These are phyloP conservation scores for Vitis labrusca DNA, from an alignment of 164 flowering plant species.

Conservation along the genomic window DNA sequence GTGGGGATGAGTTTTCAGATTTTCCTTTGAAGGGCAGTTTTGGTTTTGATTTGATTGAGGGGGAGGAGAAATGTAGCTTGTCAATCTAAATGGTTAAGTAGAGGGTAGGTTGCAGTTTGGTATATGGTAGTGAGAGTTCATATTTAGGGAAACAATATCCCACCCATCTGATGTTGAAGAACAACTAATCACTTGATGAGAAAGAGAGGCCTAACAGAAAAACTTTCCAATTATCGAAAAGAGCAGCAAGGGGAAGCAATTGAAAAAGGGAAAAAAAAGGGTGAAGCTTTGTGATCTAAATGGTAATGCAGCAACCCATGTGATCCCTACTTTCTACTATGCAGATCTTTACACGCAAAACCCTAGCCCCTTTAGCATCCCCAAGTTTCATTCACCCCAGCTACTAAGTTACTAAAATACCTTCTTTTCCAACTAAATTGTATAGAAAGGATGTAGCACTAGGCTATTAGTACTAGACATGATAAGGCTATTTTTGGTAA, in stretches of 20 bases:
- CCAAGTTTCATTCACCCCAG: slow-evolving; percentile 27
- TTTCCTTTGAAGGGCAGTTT: slow-evolving; percentile 5
- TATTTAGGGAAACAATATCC: neutral
- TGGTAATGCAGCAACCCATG: slow-evolving; percentile 16
- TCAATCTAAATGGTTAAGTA: neutral
- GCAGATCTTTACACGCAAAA: slow-evolving; percentile 23
- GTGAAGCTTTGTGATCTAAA: neutral
- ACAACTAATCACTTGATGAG: neutral
- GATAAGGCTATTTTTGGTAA: too few species aligned
- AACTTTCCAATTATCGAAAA: neutral
- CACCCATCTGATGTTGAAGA: neutral
- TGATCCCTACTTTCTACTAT: slow-evolving; percentile 14
- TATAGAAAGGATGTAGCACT: too few species aligned
- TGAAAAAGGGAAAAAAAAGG: neutral
- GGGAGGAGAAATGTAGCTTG: neutral
- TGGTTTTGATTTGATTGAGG: slow-evolving; percentile 7
- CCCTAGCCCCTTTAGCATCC: slow-evolving; percentile 14
- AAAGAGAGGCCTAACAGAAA: slow-evolving; percentile 1
- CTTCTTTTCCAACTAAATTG: too few species aligned
- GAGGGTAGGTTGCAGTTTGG: neutral
- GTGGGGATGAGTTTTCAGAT: neutral
- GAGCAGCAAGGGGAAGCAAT: neutral
- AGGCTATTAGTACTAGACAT: too few species aligned
- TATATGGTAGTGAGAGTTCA: neutral
- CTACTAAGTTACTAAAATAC: neutral